A percentile compares a stretch with the other conserved stretches of the same genome.
phyloP scores from a whole-genome alignment of 352 stramenopile genomes.

The Phytophthora macrochlamydospora region DNA sequence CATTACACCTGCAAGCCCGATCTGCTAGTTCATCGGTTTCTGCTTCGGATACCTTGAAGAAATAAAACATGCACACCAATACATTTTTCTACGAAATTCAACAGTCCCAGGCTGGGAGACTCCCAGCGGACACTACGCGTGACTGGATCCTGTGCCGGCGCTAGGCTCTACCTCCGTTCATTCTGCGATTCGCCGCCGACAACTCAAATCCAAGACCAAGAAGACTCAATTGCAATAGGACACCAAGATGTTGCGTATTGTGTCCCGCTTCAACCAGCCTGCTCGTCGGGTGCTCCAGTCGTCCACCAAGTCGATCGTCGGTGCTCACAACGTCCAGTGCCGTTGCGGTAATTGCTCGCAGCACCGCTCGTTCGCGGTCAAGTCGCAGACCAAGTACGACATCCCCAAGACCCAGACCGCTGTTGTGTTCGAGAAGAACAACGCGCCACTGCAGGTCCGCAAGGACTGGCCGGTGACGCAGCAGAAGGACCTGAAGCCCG shows the following conservation, averaged over 20 bases:
- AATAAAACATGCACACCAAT: neutral
- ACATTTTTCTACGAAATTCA: neutral
- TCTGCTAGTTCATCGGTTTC: neutral
- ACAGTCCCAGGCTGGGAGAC: neutral
- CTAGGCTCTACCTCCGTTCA: constrained; percentile 2
- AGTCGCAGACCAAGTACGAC: constrained; percentile 48
- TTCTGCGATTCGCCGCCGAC: constrained; percentile 25
- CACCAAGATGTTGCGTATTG: constrained; percentile 30
- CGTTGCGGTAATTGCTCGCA: constrained; percentile 34
- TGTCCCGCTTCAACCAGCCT: constrained; percentile 32
- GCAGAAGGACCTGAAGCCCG: constrained; percentile 39
- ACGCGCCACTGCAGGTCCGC: constrained; percentile 44
- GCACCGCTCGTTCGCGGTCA: constrained; percentile 41
- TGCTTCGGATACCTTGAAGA: neutral
- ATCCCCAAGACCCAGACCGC: constrained; percentile 56
- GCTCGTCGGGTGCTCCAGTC: constrained; percentile 16
- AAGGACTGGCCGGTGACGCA: constrained; percentile 48
- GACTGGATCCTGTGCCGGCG: neutral
- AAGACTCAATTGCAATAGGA: neutral
- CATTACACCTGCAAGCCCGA: constrained; percentile 1
- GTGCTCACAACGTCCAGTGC: constrained; percentile 25
- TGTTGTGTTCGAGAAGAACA: constrained; percentile 50
- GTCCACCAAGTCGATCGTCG: constrained; percentile 20
- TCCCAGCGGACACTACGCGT: neutral
- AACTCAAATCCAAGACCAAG: neutral